Conservation (phyloP, 768 basidiomycete species). For the Pholiota microspora region DNA sequence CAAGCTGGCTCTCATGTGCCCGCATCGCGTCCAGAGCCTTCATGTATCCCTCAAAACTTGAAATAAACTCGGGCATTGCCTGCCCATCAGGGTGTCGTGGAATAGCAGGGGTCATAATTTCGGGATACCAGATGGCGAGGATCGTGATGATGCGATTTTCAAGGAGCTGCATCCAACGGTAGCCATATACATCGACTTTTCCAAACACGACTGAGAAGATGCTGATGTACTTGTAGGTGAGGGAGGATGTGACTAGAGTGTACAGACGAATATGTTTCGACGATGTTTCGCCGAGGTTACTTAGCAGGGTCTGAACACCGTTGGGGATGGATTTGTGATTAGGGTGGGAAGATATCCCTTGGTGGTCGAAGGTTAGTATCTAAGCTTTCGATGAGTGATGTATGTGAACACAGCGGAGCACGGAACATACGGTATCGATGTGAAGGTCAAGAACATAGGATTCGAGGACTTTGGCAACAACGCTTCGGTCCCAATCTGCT, state of each 20-base stretch:
- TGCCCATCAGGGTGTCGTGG: slow-evolving; percentile 17
- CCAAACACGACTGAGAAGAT: slow-evolving; percentile 47
- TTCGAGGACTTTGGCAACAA: slow-evolving; percentile 56
- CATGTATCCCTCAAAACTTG: slow-evolving; percentile 54
- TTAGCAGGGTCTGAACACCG: slow-evolving; percentile 48
- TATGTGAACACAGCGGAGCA: too few relatives aligned
- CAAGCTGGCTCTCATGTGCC: slow-evolving; percentile 71
- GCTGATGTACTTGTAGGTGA: slow-evolving; percentile 60
- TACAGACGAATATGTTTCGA: slow-evolving; percentile 40
- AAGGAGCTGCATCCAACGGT: slow-evolving; percentile 21
- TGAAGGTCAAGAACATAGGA: slow-evolving; percentile 56
- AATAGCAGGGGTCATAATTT: slow-evolving; percentile 9
- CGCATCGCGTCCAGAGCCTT: slow-evolving; percentile 66
- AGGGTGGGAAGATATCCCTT: slow-evolving; percentile 80
- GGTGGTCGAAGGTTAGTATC: slow-evolving; percentile 84
- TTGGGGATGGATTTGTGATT: slow-evolving; percentile 76
- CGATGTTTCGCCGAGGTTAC: slow-evolving; percentile 18
- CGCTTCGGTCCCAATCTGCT: slow-evolving; percentile 55
- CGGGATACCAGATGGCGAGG: slow-evolving; percentile 16
- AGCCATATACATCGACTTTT: slow-evolving; percentile 42
- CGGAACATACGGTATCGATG: slow-evolving; percentile 56
- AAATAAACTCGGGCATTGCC: slow-evolving; percentile 47
- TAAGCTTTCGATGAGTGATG: slow-evolving; percentile 25
- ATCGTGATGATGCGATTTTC: slow-evolving; percentile 20
- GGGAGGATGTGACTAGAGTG: slow-evolving; percentile 57